Percentiles rank a stretch among this genome's conserved stretches.
These are phyloP conservation scores for Solanum okadae DNA, from an alignment of 257 asterid species.

Conservation along the genomic window DNA sequence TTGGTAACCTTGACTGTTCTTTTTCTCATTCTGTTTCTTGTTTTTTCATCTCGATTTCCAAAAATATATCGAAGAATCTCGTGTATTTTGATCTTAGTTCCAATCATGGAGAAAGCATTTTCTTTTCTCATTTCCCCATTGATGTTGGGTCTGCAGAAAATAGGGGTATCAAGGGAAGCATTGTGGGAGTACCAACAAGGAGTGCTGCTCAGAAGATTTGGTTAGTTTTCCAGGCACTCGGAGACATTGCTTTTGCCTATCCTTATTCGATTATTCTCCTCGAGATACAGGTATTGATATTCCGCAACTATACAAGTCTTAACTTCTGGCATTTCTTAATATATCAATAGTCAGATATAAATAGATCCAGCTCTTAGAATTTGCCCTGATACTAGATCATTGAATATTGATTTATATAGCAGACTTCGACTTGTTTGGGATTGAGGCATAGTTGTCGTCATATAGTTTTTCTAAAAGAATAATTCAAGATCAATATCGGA, in stretches of 20 bases:
- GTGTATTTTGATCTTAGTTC: neutral
- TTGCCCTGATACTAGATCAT: neutral
- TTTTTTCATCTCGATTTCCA: neutral
- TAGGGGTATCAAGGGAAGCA: conserved; percentile 56
- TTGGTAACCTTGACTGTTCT: conserved; percentile 22
- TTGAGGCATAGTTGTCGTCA: neutral
- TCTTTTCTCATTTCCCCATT: neutral
- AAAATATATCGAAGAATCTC: neutral
- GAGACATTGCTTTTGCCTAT: conserved; percentile 71
- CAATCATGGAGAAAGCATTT: neutral
- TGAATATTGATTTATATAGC: neutral
- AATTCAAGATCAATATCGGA: neutral
- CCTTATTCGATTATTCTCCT: conserved; percentile 54
- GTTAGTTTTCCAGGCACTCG: conserved; percentile 57
- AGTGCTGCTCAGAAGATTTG: conserved; percentile 37
- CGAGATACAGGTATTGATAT: conserved; percentile 54
- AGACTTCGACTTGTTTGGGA: neutral
- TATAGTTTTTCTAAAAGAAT: neutral
- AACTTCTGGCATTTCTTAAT: neutral
- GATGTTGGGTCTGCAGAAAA: conserved; percentile 33
- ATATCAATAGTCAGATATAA: neutral
- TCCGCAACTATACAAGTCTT: neutral
- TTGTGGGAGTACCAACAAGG: conserved; percentile 42
- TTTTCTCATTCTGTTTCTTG: neutral
- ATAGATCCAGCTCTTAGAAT: neutral